phyloP scores from a whole-genome alignment of 2,329 filamentous ascomycete species.

The Penicillium freii region DNA sequence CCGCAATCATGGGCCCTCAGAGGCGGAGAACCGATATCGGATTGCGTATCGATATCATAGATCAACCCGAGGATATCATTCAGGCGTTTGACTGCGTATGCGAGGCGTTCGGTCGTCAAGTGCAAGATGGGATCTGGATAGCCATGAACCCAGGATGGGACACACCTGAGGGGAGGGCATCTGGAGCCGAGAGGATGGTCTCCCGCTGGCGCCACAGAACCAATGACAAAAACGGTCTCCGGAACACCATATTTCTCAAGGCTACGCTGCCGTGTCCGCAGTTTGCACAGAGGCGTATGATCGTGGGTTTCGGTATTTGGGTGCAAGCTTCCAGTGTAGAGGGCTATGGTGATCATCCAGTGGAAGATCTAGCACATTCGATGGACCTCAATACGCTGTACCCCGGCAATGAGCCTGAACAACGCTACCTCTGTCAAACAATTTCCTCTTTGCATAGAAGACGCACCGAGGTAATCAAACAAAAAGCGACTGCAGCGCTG shows the following conservation, averaged over 20 bases:
- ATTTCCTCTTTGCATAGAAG: constrained; percentile 41
- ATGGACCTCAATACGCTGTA: constrained; percentile 41
- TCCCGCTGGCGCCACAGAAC: constrained; percentile 43
- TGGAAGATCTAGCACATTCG: constrained; percentile 1
- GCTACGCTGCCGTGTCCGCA: constrained; percentile 44
- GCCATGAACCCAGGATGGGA: constrained; percentile 57
- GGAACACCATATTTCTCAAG: constrained; percentile 55
- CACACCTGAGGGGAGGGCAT: constrained; percentile 45
- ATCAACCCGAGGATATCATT: constrained; percentile 7
- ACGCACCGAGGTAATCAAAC: constrained; percentile 38
- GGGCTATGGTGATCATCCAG: constrained; percentile 48
- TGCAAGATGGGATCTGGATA: constrained; percentile 52
- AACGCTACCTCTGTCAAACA: constrained; percentile 49
- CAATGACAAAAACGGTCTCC: constrained; percentile 40
- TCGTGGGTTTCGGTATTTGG: constrained; percentile 59
- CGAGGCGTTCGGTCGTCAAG: constrained; percentile 51
- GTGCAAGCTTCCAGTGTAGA: constrained; percentile 51
- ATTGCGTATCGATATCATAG: constrained; percentile 6
- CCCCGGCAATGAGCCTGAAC: constrained; percentile 46
- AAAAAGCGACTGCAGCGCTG: constrained; percentile 36
- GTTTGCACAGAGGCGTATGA: constrained; percentile 8
- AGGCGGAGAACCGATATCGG: not conserved
- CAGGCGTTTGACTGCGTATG: constrained; percentile 8
- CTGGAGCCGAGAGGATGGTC: constrained; percentile 40
- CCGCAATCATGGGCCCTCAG: not conserved